Base-by-base conservation (phyloP, 2,329 filamentous ascomycete species). In the Pseudogymnoascus sp. region DNA sequence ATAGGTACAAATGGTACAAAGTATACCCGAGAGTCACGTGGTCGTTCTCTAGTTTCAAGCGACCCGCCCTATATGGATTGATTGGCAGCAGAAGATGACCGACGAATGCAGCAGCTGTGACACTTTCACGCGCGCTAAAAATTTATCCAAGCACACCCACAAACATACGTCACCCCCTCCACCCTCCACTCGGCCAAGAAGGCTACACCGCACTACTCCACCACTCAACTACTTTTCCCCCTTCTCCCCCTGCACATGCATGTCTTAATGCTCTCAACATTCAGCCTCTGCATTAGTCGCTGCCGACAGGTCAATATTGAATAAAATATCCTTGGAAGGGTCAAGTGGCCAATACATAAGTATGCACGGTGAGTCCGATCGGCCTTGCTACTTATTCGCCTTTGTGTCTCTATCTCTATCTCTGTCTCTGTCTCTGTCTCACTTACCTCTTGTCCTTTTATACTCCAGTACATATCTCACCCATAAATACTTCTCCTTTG, bases 321-420 rank as follows among this genome's bases (percentile, higher is more conserved):
- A 46, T 46, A 25, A 46, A 46, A 25, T 46, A 25, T 46, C 42
- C 42, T 46, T 46, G 42, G 42, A 25, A 46, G 12, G 42, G 42
- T 46, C 42, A 46, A 46, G 42, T 46, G 42, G 42, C 42, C 42
- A 46, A 46, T 46, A 46, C 42, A 46, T 46, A 46, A 46, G 42
- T 46, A 46, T 46, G 7, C 21, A 46, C 42, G 42, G 42, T 46
- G 42, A 46, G 42, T 46, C 42, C 42, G 42, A 12, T 14, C 25
- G 40, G 12, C n/a, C 21, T 25, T 25, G 21, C 42, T 46, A 46
- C 21, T 25, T 46, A 23, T 25, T 46, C 21, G 21, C 42, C 42
- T 46, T 46, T 46, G 42, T 46, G 21, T 23, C 21, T 23, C 21
- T 23, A 23, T 23, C 12, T 46, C 11, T 43, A 9, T 25, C 42